A percentile compares a stretch with the other conserved stretches of the same genome.
Conservation (phyloP, 257 asterid species). For the Marsdenia floribunda region DNA sequence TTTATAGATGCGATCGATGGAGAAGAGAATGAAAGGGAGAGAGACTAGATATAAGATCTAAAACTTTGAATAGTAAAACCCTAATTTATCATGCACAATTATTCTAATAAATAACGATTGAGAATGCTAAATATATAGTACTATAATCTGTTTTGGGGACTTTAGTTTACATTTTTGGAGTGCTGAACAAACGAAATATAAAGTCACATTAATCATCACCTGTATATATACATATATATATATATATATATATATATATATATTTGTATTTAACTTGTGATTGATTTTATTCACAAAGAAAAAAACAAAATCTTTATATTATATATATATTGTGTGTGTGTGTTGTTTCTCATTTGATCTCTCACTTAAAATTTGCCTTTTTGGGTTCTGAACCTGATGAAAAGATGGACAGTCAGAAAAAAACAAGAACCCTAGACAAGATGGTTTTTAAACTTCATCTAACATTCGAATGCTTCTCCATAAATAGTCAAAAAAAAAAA, state of each 20-base stretch:
- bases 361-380: neutral
- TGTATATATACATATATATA: neutral
- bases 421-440: slow-evolving; percentile 10
- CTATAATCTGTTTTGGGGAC: neutral
- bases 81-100: neutral
- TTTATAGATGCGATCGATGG: no score
- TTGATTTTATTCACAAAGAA: no score
- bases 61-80: neutral
- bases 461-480: slow-evolving; percentile 5
- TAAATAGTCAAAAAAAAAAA: slow-evolving; percentile 5
- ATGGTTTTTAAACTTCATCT: neutral
- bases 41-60: no score
- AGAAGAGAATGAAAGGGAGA: no score
- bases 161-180: neutral
- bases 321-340: neutral
- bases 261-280: no score
- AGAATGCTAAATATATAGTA: no score
- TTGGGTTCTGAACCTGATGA: slow-evolving; percentile 15
- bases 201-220: neutral
- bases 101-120: neutral
- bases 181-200: slow-evolving; percentile 4
- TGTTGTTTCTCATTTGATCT: slow-evolving; percentile 7
- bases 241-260: no score
- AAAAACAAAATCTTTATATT: no score
- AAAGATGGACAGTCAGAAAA: slow-evolving; percentile 1